A percentile compares a stretch with the other conserved stretches of the same genome.
Conservation (phyloP, 2,329 filamentous ascomycete species). For the Aspergillus puulaauensis region DNA sequence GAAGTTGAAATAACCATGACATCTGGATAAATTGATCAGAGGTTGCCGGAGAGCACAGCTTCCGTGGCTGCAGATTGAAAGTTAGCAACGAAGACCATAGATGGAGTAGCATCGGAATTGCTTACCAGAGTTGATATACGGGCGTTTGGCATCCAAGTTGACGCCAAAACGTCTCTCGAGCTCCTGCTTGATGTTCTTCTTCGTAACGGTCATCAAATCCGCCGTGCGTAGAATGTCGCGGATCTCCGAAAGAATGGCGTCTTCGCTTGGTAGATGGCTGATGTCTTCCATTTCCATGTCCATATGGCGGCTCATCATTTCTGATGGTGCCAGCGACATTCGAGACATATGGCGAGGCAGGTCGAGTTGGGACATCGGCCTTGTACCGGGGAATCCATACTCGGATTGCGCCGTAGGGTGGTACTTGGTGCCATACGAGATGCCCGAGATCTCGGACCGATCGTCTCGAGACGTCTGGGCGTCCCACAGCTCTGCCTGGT, state of each 20-base stretch:
- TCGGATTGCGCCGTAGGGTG: constrained; percentile 65
- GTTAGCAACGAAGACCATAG: neutral
- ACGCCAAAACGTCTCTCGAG: constrained; percentile 88
- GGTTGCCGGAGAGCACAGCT: neutral
- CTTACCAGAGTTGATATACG: constrained; percentile 92
- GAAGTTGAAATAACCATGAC: neutral
- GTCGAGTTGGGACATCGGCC: constrained; percentile 61
- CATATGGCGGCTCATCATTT: constrained; percentile 63
- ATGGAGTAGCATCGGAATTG: neutral
- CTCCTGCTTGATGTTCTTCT: constrained; percentile 96
- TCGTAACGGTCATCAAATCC: constrained; percentile 96
- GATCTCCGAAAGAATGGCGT: constrained; percentile 89
- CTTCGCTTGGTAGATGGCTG: constrained; percentile 77
- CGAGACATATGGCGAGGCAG: constrained; percentile 61
- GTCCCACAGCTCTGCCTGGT: constrained; percentile 97
- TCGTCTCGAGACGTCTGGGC: constrained; percentile 82
- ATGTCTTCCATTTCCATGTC: constrained; percentile 77
- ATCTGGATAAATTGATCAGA: neutral
- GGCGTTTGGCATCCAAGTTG: constrained; percentile 79
- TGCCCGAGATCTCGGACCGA: constrained; percentile 85
- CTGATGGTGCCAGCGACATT: constrained; percentile 77
- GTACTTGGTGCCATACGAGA: constrained; percentile 89
- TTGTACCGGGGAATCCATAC: constrained; percentile 66
- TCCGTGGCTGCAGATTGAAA: neutral
- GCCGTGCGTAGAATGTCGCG: constrained; percentile 87